Percentiles rank a stretch among this genome's conserved stretches.
These are phyloP conservation scores for Saccharomyces mikatae DNA, from an alignment of 805 yeast genomes.

Conservation along the genomic window DNA sequence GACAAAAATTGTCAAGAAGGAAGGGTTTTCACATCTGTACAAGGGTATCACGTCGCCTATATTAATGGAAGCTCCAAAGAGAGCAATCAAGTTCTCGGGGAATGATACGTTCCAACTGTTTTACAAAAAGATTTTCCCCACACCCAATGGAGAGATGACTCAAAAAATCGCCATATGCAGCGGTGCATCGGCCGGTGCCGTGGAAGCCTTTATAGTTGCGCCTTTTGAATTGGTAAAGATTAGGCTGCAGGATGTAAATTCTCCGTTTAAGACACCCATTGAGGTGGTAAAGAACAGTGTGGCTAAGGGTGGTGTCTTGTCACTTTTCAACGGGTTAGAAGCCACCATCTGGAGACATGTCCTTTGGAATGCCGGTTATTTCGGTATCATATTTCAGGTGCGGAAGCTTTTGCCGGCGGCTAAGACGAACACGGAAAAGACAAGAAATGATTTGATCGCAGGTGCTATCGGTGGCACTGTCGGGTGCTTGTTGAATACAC, in stretches of 20 bases:
- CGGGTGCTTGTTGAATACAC: conserved; percentile 93
- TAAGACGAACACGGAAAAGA: conserved; percentile 59
- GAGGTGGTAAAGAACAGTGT: conserved; percentile 74
- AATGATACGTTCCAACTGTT: conserved; percentile 93
- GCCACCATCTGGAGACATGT: conserved; percentile 97
- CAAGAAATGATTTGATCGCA: conserved; percentile 77
- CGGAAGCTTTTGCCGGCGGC: conserved; percentile 74
- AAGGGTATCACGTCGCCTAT: conserved; percentile 95
- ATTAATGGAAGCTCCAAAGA: conserved; percentile 97
- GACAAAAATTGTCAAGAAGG: conserved; percentile 72
- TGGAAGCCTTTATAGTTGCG: conserved; percentile 92
- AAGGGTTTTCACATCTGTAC: conserved; percentile 77
- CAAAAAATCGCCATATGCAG: conserved; percentile 83
- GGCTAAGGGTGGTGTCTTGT: conserved; percentile 66
- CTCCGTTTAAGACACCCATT: conserved; percentile 74
- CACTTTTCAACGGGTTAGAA: conserved; percentile 90
- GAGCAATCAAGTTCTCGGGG: conserved; percentile 97
- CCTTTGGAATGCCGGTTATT: conserved; percentile 96
- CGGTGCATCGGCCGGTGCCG: conserved; percentile 98
- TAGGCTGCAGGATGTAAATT: conserved; percentile 80
- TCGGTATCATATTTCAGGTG: conserved; percentile 88
- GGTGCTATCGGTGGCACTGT: conserved; percentile 96
- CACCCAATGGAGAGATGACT: conserved; percentile 44
- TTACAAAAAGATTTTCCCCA: conserved; percentile 65
- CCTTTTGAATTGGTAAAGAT: conserved; percentile 96